A percentile compares a stretch with the other conserved stretches of the same genome.
Conservation (phyloP, 2,329 filamentous ascomycete genomes). For the Ophiosphaerella korrae region DNA sequence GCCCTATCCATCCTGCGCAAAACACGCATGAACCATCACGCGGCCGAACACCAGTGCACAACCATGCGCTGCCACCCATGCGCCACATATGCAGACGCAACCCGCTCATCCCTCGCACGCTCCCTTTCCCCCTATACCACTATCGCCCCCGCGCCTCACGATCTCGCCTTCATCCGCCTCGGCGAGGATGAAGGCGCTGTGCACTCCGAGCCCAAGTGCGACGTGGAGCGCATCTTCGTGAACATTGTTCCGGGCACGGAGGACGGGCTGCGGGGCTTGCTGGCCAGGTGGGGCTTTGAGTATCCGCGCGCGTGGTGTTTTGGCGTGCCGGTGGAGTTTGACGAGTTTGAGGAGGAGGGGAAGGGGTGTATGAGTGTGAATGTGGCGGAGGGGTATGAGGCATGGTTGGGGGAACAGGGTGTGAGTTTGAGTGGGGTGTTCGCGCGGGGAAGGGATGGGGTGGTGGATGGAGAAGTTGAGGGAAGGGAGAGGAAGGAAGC, state of each 20-base stretch:
- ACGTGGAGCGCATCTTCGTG: conserved; percentile 43
- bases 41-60: conserved; percentile 47
- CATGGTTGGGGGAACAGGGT: conserved; percentile 37
- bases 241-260: conserved; percentile 45
- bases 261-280: conserved; percentile 34
- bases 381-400: conserved; percentile 51
- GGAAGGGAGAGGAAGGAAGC: conserved; percentile 50
- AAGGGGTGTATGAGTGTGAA: conserved; percentile 16
- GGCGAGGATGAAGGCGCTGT: conserved; percentile 51
- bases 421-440: conserved; percentile 38
- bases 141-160: conserved; percentile 21
- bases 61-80: conserved; percentile 54
- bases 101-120: conserved; percentile 44
- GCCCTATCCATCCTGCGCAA: conserved; percentile 43
- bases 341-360: conserved; percentile 53
- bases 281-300: conserved; percentile 41
- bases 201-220: conserved; percentile 46
- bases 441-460: conserved; percentile 8
- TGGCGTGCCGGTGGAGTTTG: conserved; percentile 31
- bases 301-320: conserved; percentile 32
- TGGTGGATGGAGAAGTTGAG: conserved; percentile 36
- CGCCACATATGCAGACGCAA: conserved; percentile 48
- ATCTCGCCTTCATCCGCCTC: conserved; percentile 52
- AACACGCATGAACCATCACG: conserved; percentile 29
- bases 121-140: conserved; percentile 22